These are phyloP conservation scores for Pythium dissotocum DNA, from an alignment of 352 stramenopile genomes.

Conservation along the genomic window DNA sequence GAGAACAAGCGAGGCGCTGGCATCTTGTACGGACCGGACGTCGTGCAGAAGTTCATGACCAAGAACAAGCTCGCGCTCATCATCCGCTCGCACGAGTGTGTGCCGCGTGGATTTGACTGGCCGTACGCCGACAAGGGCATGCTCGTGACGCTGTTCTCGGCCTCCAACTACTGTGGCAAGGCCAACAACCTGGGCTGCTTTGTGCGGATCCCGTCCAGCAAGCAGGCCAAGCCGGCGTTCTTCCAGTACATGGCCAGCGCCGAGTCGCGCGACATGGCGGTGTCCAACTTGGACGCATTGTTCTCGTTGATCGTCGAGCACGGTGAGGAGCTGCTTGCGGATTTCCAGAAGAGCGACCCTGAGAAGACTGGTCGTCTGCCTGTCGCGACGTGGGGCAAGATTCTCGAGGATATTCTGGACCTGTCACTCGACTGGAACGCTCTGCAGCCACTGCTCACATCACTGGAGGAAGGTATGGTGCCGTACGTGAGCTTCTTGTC, in stretches of 20 bases:
- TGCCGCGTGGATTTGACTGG: constrained; percentile 80
- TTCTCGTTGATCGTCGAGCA: constrained; percentile 86
- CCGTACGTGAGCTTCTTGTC: constrained; percentile 75
- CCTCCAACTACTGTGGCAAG: constrained; percentile 86
- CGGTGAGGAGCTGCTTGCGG: constrained; percentile 54
- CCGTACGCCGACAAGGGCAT: constrained; percentile 80
- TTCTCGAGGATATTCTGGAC: constrained; percentile 84
- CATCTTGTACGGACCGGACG: constrained; percentile 72
- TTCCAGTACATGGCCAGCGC: constrained; percentile 88
- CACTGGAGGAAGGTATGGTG: constrained; percentile 66
- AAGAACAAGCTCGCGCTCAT: constrained; percentile 84
- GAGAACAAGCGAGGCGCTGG: constrained; percentile 83
- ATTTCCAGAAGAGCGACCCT: constrained; percentile 62
- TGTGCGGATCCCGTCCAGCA: constrained; percentile 72
- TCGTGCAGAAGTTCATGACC: constrained; percentile 86
- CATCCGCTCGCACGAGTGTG: constrained; percentile 85
- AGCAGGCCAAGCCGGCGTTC: constrained; percentile 75
- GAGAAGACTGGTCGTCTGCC: constrained; percentile 43
- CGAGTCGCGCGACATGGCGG: constrained; percentile 75
- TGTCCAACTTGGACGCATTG: constrained; percentile 83
- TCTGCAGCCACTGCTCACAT: constrained; percentile 75
- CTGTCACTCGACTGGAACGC: constrained; percentile 78
- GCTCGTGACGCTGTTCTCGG: constrained; percentile 87
- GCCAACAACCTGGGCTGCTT: constrained; percentile 87
- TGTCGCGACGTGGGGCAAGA: constrained; percentile 48